Base-by-base conservation (phyloP, 345 rosid species). In the Populus alba region DNA sequence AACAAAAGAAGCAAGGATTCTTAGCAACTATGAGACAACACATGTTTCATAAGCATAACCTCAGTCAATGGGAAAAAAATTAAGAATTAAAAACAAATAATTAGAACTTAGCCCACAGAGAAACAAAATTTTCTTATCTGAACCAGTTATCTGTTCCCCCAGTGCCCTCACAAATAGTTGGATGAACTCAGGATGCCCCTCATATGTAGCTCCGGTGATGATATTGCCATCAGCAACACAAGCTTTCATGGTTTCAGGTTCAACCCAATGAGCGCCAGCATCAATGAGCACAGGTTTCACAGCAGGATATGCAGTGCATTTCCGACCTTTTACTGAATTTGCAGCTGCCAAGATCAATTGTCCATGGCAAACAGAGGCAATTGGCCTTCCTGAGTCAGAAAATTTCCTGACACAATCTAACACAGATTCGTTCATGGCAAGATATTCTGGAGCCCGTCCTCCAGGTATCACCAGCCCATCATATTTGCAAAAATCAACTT, bases 391-490 rank as follows among this genome's bases (percentile, higher is more conserved):
- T 0, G 96, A 86, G 55, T 20, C 67, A 22, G 86, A 84, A 72
- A 95, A 89, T 23, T 84, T 78, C 68, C 87, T 85, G 22, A 90
- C 97, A 55, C 93, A 82, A 7, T 86, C 88, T 35, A 89, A 23
- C 66, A 93, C 98, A 74, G 91, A 87, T 35, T 82, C 82, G 79
- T 91, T 73, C 83, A 84, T 63, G 17, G 97, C 88, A 45, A 95
- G 89, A 81, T 93, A 95, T 75, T 95, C 99, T 12, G 98, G 97
- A 82, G 99, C 94, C 17, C 99, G 87, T 71, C 96, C 99, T 78
- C 99, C 98, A 10, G 98, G 95, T 68, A 95, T 85, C 66, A 92
- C 84, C 78, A 95, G 80, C 39, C 98, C 99, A 81, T 91, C 92
- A 62, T 93, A 95, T 29, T 86, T 81, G 70, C 33, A 73, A 25